These are phyloP conservation scores for Alnus glutinosa DNA, from an alignment of 306 rosid species.

Conservation along the genomic window DNA sequence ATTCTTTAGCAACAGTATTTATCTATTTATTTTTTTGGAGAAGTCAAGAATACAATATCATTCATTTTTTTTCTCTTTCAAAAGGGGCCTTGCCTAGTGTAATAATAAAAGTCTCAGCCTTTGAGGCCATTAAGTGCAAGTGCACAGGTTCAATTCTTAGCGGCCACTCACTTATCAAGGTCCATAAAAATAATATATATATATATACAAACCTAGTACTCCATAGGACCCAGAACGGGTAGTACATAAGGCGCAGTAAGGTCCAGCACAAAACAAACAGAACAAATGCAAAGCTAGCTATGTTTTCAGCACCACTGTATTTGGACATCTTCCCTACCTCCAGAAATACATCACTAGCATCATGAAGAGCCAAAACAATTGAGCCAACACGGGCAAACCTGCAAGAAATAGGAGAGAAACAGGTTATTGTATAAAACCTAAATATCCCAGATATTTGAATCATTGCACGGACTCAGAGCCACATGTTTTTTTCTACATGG, in stretches of 20 bases:
- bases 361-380: conserved; percentile 91
- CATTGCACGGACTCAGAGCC: too few species aligned
- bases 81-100: background rate
- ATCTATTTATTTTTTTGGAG: background rate
- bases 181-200: background rate
- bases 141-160: background rate
- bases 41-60: background rate
- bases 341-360: conserved; percentile 86
- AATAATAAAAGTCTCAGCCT: background rate
- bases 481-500: too few species aligned
- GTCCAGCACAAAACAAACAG: conserved; percentile 76
- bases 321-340: conserved; percentile 96
- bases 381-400: conserved; percentile 95
- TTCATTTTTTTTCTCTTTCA: too few species aligned
- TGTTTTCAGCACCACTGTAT: conserved; percentile 74
- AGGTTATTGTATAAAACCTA: conserved; percentile 1
- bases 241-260: conserved; percentile 78
- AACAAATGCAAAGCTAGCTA: conserved; percentile 81
- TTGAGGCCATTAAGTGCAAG: background rate
- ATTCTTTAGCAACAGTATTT: conserved; percentile 5
- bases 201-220: conserved; percentile 76
- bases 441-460: too few species aligned
- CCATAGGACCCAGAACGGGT: conserved; percentile 89
- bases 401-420: conserved; percentile 34
- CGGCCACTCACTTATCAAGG: background rate